Percentiles rank a stretch among this genome's conserved stretches.
phyloP scores from a whole-genome alignment of 108 stramenopile genomes.

The Schizochytrium sp. region DNA sequence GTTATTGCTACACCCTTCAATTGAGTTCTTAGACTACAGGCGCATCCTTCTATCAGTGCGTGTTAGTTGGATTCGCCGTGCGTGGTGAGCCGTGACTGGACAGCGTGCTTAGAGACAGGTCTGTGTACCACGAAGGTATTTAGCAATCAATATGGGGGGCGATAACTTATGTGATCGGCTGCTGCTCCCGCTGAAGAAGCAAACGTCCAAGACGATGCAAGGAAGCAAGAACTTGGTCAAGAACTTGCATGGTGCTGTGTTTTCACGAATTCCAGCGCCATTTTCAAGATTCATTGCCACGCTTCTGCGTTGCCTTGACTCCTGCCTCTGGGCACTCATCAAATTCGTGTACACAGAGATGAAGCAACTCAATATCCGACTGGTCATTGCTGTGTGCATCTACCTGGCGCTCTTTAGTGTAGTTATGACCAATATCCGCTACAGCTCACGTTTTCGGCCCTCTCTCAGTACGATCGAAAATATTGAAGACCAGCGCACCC shows the following conservation, averaged over 20 bases:
- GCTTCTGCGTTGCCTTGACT: not conserved
- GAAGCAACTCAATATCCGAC: not conserved
- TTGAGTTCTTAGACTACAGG: too few species aligned
- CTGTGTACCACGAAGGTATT: too few species aligned
- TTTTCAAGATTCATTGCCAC: not conserved
- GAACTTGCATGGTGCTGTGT: conserved; percentile 9
- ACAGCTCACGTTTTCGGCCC: not conserved
- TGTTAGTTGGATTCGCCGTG: too few species aligned
- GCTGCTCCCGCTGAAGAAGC: too few species aligned
- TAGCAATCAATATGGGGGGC: too few species aligned
- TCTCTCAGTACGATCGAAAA: not conserved
- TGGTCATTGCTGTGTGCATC: not conserved
- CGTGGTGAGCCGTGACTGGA: too few species aligned
- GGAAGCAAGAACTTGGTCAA: not conserved
- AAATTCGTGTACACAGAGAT: not conserved
- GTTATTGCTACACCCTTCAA: too few species aligned
- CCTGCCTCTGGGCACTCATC: not conserved
- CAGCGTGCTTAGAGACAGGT: too few species aligned
- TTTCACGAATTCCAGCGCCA: not conserved
- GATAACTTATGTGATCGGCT: too few species aligned
- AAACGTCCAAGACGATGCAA: not conserved
- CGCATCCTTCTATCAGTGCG: too few species aligned
- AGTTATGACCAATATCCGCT: not conserved
- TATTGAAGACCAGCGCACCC: conserved; percentile 26
- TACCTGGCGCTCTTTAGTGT: not conserved